These are phyloP conservation scores for Aspergillus phoenicis DNA, from an alignment of 2,329 filamentous ascomycete genomes.

Conservation along the genomic window DNA sequence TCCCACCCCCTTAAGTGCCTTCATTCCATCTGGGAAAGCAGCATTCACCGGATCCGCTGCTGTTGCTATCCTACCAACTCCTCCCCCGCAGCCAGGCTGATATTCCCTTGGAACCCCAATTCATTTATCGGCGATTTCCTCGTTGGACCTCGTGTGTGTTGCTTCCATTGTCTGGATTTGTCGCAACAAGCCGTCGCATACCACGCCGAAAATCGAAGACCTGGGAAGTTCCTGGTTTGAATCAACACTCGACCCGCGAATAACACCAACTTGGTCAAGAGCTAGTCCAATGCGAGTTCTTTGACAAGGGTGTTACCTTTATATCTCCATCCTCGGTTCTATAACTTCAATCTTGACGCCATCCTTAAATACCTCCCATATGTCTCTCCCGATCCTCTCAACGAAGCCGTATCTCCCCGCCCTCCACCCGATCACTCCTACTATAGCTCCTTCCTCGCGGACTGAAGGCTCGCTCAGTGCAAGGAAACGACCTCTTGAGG, in stretches of 20 bases:
- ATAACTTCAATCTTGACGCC: constrained; percentile 17
- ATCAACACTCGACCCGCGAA: constrained; percentile 2
- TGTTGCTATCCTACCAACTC: constrained; percentile 26
- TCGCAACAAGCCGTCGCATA: constrained; percentile 1
- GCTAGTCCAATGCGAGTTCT: constrained; percentile 23
- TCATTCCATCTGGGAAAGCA: constrained; percentile 33
- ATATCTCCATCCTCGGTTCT: constrained; percentile 1
- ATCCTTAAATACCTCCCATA: constrained; percentile 27
- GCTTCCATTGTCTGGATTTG: background rate
- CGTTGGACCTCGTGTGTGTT: constrained; percentile 1
- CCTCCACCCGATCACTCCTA: constrained; percentile 31
- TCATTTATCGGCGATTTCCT: background rate
- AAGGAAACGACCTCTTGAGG: constrained; percentile 18
- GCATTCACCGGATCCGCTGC: constrained; percentile 29
- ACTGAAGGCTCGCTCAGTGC: constrained; percentile 18
- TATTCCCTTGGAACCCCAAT: constrained; percentile 15
- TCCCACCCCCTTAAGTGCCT: constrained; percentile 47
- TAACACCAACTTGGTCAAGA: constrained; percentile 7
- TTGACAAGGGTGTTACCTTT: constrained; percentile 21
- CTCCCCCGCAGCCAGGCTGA: constrained; percentile 12
- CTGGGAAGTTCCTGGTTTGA: background rate
- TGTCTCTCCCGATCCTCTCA: constrained; percentile 37
- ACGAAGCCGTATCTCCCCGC: constrained; percentile 31
- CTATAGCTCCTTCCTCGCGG: constrained; percentile 25
- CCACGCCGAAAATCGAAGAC: background rate